A percentile compares a stretch with the other conserved stretches of the same genome.
Evolutionary conservation across 495 filamentous ascomycete genomes (phyloP).

Genomic region (Penicillium maclennaniae): DNA sequence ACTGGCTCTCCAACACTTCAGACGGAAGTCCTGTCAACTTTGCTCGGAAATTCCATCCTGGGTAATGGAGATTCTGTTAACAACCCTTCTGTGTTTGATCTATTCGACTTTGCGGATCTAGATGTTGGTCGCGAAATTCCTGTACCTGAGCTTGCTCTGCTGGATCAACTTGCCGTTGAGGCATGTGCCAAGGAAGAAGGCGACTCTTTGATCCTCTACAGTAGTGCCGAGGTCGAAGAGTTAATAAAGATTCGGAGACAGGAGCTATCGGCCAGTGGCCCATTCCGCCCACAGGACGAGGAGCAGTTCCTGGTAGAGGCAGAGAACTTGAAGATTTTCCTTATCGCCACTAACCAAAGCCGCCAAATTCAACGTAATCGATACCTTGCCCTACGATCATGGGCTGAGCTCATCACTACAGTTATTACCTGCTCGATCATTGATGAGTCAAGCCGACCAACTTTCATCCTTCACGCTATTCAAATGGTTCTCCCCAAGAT

Average conservation of each 20-base stretch:
- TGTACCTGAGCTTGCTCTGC: conserved; percentile 49
- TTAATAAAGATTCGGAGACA: conserved; percentile 50
- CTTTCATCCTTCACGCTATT: conserved; percentile 77
- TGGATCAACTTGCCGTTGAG: conserved; percentile 59
- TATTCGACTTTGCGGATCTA: conserved; percentile 85
- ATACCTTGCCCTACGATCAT: conserved; percentile 64
- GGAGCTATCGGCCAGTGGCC: conserved; percentile 48
- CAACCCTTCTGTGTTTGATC: conserved; percentile 78
- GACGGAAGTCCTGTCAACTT: conserved; percentile 68
- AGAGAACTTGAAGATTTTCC: conserved; percentile 49
- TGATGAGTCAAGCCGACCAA: conserved; percentile 58
- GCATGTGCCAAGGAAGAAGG: conserved; percentile 55
- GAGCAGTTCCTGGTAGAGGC: conserved; percentile 57
- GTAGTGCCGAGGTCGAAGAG: conserved; percentile 58
- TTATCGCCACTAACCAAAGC: conserved; percentile 66
- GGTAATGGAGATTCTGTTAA: conserved; percentile 57
- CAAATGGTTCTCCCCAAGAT: conserved; percentile 84
- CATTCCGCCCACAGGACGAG: conserved; percentile 54
- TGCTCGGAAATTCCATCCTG: conserved; percentile 67
- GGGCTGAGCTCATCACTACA: conserved; percentile 76
- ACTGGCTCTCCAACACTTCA: conserved; percentile 70
- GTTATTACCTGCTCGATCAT: conserved; percentile 75
- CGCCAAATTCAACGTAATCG: conserved; percentile 55
- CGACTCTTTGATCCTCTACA: conserved; percentile 45
- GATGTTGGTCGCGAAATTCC: conserved; percentile 50